Conservation (phyloP, 495 filamentous ascomycete genomes). For the Xylaria scruposa region DNA sequence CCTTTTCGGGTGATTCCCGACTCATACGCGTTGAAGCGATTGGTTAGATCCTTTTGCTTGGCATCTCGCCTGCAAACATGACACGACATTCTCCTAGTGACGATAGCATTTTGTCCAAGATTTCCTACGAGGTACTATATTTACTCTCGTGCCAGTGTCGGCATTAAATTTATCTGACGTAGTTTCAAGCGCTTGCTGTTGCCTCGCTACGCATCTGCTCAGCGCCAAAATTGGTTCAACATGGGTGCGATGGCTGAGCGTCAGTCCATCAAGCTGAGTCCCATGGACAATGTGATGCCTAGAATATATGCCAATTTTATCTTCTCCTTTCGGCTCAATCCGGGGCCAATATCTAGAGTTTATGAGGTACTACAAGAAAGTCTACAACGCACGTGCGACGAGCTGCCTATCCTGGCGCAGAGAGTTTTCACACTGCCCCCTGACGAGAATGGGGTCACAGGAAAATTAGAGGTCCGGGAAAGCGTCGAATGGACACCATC, state of each 20-base stretch:
- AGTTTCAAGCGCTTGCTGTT: too few relatives aligned
- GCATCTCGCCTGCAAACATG: too few relatives aligned
- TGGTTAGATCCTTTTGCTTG: too few relatives aligned
- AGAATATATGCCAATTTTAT: slow-evolving; percentile 4
- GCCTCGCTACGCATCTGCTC: neutral
- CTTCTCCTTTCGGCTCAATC: slow-evolving; percentile 1
- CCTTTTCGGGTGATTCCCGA: too few relatives aligned
- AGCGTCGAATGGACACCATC: neutral
- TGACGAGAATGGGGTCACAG: neutral
- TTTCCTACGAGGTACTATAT: too few relatives aligned
- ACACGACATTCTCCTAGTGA: too few relatives aligned
- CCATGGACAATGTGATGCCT: slow-evolving; percentile 19
- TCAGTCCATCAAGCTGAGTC: neutral
- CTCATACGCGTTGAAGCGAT: too few relatives aligned
- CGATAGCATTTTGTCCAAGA: too few relatives aligned
- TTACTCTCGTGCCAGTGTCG: too few relatives aligned
- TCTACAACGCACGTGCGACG: slow-evolving; percentile 5
- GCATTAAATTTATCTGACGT: too few relatives aligned
- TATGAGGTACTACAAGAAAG: neutral
- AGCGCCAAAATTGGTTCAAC: neutral
- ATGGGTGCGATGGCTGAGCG: neutral
- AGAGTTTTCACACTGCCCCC: neutral
- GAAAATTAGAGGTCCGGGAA: neutral
- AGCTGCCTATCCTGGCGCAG: neutral
- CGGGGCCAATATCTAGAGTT: neutral